phyloP scores from a whole-genome alignment of 2,329 filamentous ascomycete species.

The Calonectria pseudoturangicola region DNA sequence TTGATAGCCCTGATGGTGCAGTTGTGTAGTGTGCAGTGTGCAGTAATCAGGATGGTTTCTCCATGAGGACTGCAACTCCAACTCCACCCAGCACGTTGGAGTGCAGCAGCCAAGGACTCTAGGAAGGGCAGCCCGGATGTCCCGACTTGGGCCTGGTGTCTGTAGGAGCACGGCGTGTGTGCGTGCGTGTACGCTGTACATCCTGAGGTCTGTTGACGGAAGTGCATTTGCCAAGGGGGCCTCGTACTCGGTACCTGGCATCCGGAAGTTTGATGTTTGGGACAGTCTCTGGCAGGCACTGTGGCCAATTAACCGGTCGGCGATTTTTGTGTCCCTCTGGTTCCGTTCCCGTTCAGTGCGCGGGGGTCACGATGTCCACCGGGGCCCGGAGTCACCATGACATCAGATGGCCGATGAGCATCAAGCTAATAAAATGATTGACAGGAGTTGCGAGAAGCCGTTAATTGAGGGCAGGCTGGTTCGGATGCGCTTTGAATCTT shows the following conservation, averaged over 20 bases:
- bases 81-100: slow-evolving; percentile 38
- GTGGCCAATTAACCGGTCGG: slow-evolving; percentile 9
- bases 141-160: slow-evolving; percentile 27
- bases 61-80: slow-evolving; percentile 21
- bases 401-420: slow-evolving; percentile 15
- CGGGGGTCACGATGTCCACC: slow-evolving; percentile 6
- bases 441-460: not conserved
- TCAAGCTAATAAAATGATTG: not conserved
- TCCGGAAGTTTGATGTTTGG: slow-evolving; percentile 10
- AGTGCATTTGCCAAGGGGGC: slow-evolving; percentile 1
- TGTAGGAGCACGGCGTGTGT: slow-evolving; percentile 17
- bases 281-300: not conserved
- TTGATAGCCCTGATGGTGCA: slow-evolving; percentile 3
- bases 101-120: slow-evolving; percentile 33
- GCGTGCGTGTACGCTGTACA: not conserved
- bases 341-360: not conserved
- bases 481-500: not conserved
- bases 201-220: slow-evolving; percentile 3
- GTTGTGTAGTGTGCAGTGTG: not conserved
- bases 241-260: slow-evolving; percentile 33
- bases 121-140: slow-evolving; percentile 30
- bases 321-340: slow-evolving; percentile 8
- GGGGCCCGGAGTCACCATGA: slow-evolving; percentile 29
- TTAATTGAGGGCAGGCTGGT: slow-evolving; percentile 41
- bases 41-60: slow-evolving; percentile 13